Evolutionary conservation across 2,329 filamentous ascomycete genomes (phyloP).

Genomic region (Cercospora zeae-maydis): DNA sequence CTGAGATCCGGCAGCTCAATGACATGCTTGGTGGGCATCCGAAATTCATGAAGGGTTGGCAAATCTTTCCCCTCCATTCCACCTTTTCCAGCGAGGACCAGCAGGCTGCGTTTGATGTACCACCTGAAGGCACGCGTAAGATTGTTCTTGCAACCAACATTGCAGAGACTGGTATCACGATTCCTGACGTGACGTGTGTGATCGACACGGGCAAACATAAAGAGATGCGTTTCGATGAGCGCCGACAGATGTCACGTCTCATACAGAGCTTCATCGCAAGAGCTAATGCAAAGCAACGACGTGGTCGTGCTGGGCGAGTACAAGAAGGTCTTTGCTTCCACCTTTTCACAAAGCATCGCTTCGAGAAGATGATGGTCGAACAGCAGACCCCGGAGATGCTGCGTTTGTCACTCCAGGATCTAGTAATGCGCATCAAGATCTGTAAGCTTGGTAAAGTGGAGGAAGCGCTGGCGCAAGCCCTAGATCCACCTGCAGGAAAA

Average conservation of each 20-base stretch:
- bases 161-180: conserved; percentile 96
- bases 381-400: conserved; percentile 97
- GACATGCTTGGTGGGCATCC: conserved; percentile 77
- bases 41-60: conserved; percentile 72
- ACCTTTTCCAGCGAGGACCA: conserved; percentile 95
- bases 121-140: conserved; percentile 77
- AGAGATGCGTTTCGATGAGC: conserved; percentile 95
- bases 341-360: conserved; percentile 83
- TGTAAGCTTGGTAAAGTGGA: conserved; percentile 94
- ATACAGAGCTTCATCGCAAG: conserved; percentile 93
- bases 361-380: conserved; percentile 78
- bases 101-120: conserved; percentile 84
- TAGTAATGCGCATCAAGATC: conserved; percentile 94
- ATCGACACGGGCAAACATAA: conserved; percentile 96
- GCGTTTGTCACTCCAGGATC: conserved; percentile 84
- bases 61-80: conserved; percentile 86
- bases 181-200: conserved; percentile 94
- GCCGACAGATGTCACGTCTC: conserved; percentile 81
- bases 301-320: conserved; percentile 90
- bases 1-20: conserved; percentile 66
- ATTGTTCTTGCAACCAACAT: conserved; percentile 98
- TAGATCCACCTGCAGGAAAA: conserved; percentile 85
- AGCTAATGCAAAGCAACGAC: conserved; percentile 91
- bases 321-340: conserved; percentile 95
- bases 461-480: conserved; percentile 77